A percentile compares a stretch with the other conserved stretches of the same genome.
Conservation (phyloP, 352 stramenopile species). For the Phytophthora ohioensis region DNA sequence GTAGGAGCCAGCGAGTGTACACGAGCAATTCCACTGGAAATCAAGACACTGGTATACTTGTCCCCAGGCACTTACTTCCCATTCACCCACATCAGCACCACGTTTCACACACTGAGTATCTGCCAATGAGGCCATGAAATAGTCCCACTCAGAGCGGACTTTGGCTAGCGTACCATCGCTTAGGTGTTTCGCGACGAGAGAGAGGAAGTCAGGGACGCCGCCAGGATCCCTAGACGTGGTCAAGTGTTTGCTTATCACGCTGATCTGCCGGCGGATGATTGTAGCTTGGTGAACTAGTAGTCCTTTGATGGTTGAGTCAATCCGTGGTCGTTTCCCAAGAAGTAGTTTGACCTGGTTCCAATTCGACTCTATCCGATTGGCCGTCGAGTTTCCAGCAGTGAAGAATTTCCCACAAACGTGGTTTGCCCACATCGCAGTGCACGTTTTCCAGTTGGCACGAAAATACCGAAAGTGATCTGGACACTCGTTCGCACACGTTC, state of each 20-base stretch:
- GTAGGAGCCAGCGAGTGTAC: slow-evolving; percentile 10
- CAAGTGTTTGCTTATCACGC: slow-evolving; percentile 1
- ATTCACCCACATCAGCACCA: neutral
- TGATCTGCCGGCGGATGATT: slow-evolving; percentile 4
- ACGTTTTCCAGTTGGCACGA: slow-evolving; percentile 9
- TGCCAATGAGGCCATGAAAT: neutral
- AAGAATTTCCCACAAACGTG: neutral
- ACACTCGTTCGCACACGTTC: neutral
- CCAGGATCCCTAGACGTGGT: neutral
- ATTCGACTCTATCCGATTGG: slow-evolving; percentile 20
- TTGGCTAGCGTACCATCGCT: slow-evolving; percentile 5
- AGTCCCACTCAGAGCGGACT: slow-evolving; percentile 10
- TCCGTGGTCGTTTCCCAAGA: slow-evolving; percentile 6
- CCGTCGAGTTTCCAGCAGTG: slow-evolving; percentile 15
- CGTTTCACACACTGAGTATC: neutral
- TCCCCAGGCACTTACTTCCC: neutral
- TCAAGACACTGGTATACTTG: slow-evolving; percentile 10
- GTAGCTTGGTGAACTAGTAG: slow-evolving; percentile 11
- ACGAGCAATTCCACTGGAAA: slow-evolving; percentile 6
- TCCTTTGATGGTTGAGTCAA: slow-evolving; percentile 5
- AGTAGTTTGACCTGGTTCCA: slow-evolving; percentile 17
- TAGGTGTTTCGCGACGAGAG: neutral
- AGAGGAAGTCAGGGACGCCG: neutral
- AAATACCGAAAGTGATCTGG: slow-evolving; percentile 8
- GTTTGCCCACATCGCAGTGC: slow-evolving; percentile 17